Evolutionary conservation across 2,329 filamentous ascomycete species (phyloP), one percentile per base, ranked within the genome.

Genomic region (Aspergillus pseudotamarii): DNA sequence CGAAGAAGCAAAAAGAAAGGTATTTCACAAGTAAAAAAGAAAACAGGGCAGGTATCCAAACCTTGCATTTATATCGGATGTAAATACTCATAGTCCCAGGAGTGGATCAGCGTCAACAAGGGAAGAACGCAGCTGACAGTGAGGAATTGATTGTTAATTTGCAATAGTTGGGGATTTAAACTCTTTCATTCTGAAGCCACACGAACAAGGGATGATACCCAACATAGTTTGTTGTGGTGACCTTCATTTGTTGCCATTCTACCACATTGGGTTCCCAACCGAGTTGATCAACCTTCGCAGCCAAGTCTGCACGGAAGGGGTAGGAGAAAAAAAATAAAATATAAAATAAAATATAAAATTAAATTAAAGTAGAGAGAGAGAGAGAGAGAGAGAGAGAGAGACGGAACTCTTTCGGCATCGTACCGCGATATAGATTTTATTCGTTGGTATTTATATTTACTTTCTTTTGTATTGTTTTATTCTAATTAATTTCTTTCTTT

Each of bases 41-140:
- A 30, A 32, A 34, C 43, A 62, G 28, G 45, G 58, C 30, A 55
- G 32, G 57, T 57, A 51, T 51, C 8, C 48, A 14, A 51, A 60
- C 62, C 62, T 67, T 68, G 59, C 66, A 61, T 69, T 60, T 56
- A 59, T 28, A 57, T 41, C 55, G 34, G 58, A 62, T 58, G 56
- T 65, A 69, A 57, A 62, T 62, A 60, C 28, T 23, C 23, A 57
- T 38, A 55, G 32, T 55, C 21, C 26, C 51, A 38, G 34, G 61
- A 61, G 62, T 61, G 61, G 57, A 65, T 58, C 59, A 28, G 61
- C 57, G 56, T 55, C 58, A 61, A 58, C 50, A 60, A 62, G 50
- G 46, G 38, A 57, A 61, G 34, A 23, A 51, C 26, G 32, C 11
- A 16, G 8, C 11, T 53, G 57, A 50, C 28, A 51, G 43, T 26